Evolutionary conservation across 176 grass and related monocot genomes (phyloP), one percentile per base, ranked within the genome.

Genomic region (Canna indica): DNA sequence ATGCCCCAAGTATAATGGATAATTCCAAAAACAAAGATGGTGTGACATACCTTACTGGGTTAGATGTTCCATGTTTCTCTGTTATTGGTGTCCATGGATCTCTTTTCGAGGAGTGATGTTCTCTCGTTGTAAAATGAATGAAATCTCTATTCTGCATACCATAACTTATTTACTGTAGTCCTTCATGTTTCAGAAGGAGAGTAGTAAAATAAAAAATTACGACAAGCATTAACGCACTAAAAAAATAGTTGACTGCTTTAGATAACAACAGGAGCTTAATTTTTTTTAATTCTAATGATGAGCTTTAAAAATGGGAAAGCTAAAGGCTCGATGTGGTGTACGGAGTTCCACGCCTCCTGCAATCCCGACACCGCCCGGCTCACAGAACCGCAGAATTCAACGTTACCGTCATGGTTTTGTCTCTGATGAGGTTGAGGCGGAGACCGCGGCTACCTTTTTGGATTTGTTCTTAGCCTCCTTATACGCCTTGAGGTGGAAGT

Each of bases 401-500:
- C 34, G 0, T 20, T 22, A 66, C 6, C 33, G 28, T 70, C 68
- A 39, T 6, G 35, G 1, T 17, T 35, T 24, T 22, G 32, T 38
- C 63, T 36, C 33, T 18, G 2, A 17, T 18, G 8, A 24, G 26
- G 29, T 32, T 26, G 59, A 34, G 63, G 63, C 20, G 63, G 63
- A 22, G 0, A 26, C 41, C 2, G 68, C 27, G 0, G 15, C 27
- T 6, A 20, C 26, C 24, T 28, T 8, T 28, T 70, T 70, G 25
- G 27, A 17, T 24, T 81, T 85, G 18, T 71, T 69, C 74, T 81
- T 86, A 54, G 77, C 76, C 46, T 79, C 77, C 54, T 73, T 67
- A 47, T 92, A 97, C 36, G 89, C 82, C 8, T 76, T 81, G 34
- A 72, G 75, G 59, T 90, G 94, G 79, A 92, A 97, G 36, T 92